Conservation (phyloP, 805 yeast species). For the Ogataea sp. region DNA sequence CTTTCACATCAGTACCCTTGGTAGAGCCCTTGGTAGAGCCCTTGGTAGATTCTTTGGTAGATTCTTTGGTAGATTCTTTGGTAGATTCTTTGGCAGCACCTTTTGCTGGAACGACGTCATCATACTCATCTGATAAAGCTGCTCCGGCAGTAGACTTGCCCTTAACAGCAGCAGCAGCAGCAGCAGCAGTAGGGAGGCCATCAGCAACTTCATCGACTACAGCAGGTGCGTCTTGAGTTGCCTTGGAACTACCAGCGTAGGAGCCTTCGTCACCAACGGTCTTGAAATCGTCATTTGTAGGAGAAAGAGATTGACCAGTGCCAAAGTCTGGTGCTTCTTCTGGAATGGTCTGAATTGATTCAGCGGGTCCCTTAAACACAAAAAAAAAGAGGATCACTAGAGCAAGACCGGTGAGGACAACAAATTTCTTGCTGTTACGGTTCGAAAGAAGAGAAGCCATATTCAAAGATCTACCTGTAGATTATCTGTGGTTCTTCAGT, state of each 20-base stretch:
- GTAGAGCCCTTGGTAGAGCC: too few relatives aligned
- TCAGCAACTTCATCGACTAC: background rate
- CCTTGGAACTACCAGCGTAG: background rate
- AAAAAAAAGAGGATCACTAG: constrained; percentile 42
- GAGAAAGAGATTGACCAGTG: background rate
- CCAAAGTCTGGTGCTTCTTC: constrained; percentile 1
- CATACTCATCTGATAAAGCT: too few relatives aligned
- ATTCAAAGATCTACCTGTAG: too few relatives aligned
- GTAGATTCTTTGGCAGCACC: too few relatives aligned
- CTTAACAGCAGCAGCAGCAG: background rate
- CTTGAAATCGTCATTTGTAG: background rate
- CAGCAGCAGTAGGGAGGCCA: background rate
- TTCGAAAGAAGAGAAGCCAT: background rate
- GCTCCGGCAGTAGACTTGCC: background rate
- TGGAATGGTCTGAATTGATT: constrained; percentile 4
- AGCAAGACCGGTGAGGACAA: constrained; percentile 35
- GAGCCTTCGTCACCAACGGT: background rate
- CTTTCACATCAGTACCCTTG: background rate
- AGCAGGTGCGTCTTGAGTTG: background rate
- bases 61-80: too few relatives aligned
- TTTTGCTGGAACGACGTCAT: background rate
- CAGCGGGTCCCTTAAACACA: constrained; percentile 23
- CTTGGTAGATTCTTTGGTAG: too few relatives aligned
- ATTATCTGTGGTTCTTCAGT: too few relatives aligned
- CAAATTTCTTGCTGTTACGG: constrained; percentile 36